Conservation (phyloP, 2,329 filamentous ascomycete species). For the Nothomitra cinnamomea region DNA sequence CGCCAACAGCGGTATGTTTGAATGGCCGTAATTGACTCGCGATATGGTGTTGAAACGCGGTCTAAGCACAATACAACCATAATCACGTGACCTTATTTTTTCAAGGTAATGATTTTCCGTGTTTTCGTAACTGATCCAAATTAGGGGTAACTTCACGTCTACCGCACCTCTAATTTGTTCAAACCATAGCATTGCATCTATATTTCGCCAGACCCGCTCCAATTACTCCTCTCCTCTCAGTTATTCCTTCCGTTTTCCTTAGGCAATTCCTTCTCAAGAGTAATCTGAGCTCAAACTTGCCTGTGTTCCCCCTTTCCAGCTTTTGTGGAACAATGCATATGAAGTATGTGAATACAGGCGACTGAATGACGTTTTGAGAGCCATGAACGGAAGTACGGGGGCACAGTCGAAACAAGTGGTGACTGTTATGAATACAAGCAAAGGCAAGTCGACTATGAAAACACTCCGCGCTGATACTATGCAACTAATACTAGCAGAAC, state of each 20-base stretch:
- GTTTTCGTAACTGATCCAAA: no score
- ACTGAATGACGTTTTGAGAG: not conserved
- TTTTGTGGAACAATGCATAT: slow-evolving; percentile 1
- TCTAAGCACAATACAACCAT: no score
- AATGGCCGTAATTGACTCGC: no score
- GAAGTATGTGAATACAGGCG: not conserved
- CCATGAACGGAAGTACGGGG: slow-evolving; percentile 1
- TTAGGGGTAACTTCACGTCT: no score
- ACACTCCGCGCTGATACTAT: not conserved
- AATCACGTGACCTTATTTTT: no score
- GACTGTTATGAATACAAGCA: not conserved
- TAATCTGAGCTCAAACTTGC: not conserved
- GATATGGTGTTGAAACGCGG: no score
- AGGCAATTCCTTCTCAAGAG: not conserved
- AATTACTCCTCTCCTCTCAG: not conserved
- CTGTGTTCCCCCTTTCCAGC: not conserved
- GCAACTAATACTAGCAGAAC: not conserved
- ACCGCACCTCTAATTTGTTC: not conserved
- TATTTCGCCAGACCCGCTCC: not conserved
- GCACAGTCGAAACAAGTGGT: not conserved
- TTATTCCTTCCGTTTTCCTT: not conserved
- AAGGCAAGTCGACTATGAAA: not conserved
- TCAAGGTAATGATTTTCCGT: no score
- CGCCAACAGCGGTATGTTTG: no score
- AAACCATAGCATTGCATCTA: slow-evolving; percentile 3